Conservation (phyloP, 1,139 yeast genomes). For the Magnusiomyces starmeri region DNA sequence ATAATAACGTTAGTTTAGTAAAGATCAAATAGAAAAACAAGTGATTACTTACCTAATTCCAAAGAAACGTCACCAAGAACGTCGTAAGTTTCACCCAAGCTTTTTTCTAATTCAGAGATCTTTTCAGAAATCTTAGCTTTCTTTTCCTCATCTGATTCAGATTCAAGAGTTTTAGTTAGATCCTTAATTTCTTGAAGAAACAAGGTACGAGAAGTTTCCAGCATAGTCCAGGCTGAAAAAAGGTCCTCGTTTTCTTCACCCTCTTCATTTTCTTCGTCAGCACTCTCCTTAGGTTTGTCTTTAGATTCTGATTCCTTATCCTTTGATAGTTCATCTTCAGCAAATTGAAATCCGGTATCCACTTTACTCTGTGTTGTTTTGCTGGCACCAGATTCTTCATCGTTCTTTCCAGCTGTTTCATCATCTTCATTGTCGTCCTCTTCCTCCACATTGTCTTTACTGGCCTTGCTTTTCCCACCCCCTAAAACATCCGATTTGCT, state of each 20-base stretch:
- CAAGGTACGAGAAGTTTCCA: conserved; percentile 65
- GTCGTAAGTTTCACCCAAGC: conserved; percentile 69
- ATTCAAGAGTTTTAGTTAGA: conserved; percentile 13
- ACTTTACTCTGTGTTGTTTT: neutral
- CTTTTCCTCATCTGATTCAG: conserved; percentile 11
- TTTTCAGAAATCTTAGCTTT: conserved; percentile 21
- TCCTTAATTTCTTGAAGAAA: conserved; percentile 43
- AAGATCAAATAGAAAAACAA: neutral
- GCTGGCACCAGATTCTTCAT: conserved; percentile 7
- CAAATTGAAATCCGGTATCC: conserved; percentile 19
- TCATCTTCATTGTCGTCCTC: conserved; percentile 39
- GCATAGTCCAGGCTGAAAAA: conserved; percentile 80
- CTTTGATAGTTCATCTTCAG: conserved; percentile 34
- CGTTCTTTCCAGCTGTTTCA: conserved; percentile 31
- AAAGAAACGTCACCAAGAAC: conserved; percentile 82
- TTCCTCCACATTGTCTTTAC: conserved; percentile 4
- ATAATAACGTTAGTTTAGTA: neutral
- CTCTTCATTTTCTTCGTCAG: conserved; percentile 34
- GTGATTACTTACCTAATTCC: conserved; percentile 46
- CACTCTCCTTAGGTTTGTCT: conserved; percentile 27
- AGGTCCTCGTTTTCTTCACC: conserved; percentile 62
- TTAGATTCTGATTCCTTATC: conserved; percentile 32
- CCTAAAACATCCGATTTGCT: conserved; percentile 64
- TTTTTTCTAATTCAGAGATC: conserved; percentile 39
- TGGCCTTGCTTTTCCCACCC: neutral